Conservation (phyloP, 257 asterid species). For the Voacanga thouarsii region DNA sequence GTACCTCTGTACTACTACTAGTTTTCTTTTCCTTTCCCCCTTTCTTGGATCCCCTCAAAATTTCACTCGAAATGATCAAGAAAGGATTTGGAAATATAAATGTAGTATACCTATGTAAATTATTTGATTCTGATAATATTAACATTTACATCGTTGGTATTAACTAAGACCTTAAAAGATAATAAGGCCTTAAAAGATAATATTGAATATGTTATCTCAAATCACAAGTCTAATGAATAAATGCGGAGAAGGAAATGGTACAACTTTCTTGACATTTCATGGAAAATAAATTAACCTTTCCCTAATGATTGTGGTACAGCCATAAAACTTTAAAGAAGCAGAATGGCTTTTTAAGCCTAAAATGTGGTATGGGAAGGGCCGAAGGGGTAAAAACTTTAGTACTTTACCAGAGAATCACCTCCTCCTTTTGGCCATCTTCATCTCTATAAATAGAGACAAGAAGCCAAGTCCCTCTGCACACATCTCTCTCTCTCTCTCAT, state of each 20-base stretch:
- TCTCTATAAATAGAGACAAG: slow-evolving; percentile 25
- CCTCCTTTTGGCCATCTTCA: not conserved
- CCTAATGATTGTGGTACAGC: slow-evolving; percentile 8
- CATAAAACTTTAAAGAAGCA: slow-evolving; percentile 11
- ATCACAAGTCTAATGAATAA: too few species aligned
- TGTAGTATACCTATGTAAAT: too few species aligned
- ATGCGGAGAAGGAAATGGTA: not conserved
- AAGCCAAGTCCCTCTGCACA: slow-evolving; percentile 14
- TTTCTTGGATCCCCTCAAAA: too few species aligned
- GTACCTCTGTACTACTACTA: not conserved
- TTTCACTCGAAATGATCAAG: too few species aligned
- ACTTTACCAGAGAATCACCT: slow-evolving; percentile 3
- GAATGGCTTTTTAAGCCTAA: not conserved
- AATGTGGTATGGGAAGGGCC: not conserved
- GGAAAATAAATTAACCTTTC: not conserved
- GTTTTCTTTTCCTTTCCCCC: too few species aligned
- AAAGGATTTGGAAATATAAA: too few species aligned
- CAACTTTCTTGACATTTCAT: not conserved
- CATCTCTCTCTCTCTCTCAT: slow-evolving; percentile 1
- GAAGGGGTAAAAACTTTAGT: slow-evolving; percentile 3
- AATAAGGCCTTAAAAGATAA: too few species aligned
- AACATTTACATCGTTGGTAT: too few species aligned
- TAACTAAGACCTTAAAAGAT: too few species aligned
- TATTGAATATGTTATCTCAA: too few species aligned
- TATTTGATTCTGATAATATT: too few species aligned